Conservation (phyloP, 108 stramenopile genomes). For the Ochromonas danica region DNA sequence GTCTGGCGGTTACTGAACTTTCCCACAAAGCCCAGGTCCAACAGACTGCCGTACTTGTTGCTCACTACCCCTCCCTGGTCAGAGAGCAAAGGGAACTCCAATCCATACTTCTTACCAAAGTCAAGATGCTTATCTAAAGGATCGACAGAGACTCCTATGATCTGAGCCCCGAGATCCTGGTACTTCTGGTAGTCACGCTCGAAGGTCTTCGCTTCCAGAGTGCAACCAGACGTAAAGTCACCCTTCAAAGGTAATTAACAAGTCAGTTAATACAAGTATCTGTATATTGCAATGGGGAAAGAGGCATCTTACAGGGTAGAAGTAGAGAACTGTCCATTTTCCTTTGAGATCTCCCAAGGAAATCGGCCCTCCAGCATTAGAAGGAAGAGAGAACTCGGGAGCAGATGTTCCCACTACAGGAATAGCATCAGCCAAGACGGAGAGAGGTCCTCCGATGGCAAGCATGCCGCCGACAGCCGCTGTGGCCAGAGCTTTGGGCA, state of each 20-base stretch:
- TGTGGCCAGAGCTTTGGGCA: too few species aligned
- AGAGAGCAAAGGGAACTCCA: slow-evolving; percentile 71
- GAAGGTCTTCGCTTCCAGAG: slow-evolving; percentile 71
- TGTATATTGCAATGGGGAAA: background rate
- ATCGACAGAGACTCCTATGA: slow-evolving; percentile 76
- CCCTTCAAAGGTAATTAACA: background rate
- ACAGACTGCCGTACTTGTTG: slow-evolving; percentile 42
- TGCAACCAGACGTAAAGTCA: slow-evolving; percentile 74
- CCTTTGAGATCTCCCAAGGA: slow-evolving; percentile 43
- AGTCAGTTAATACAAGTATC: background rate
- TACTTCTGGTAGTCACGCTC: slow-evolving; percentile 62
- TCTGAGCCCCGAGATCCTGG: slow-evolving; percentile 61
- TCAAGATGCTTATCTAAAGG: slow-evolving; percentile 72
- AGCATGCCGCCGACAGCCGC: too few species aligned
- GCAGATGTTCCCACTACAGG: slow-evolving; percentile 44
- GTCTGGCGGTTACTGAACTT: slow-evolving; percentile 52
- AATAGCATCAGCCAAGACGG: slow-evolving; percentile 22
- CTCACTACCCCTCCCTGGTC: slow-evolving; percentile 63
- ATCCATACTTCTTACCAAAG: slow-evolving; percentile 64
- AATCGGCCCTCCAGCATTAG: slow-evolving; percentile 47
- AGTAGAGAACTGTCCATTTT: slow-evolving; percentile 73
- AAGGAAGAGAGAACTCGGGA: slow-evolving; percentile 49
- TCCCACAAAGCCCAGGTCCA: slow-evolving; percentile 50
- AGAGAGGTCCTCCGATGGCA: too few species aligned
- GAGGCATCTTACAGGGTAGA: slow-evolving; percentile 64